Conservation (phyloP, 371 early-diverging fungal species). For the Mucor velutinosus region DNA sequence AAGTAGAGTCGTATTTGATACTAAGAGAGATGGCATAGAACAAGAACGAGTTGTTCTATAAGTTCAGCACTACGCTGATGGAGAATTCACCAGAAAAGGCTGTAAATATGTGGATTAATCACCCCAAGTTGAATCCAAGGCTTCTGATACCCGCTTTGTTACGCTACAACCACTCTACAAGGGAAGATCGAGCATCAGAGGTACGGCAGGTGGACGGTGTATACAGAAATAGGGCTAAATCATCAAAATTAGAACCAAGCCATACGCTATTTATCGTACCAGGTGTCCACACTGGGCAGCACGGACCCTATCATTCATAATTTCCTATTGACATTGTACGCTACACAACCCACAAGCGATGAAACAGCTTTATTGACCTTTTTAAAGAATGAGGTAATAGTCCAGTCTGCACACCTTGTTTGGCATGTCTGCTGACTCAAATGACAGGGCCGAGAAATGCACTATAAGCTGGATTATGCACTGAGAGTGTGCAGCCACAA, state of each 20-base stretch:
- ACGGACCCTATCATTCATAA: slow-evolving; percentile 91
- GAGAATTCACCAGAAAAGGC: slow-evolving; percentile 77
- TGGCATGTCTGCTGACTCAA: neutral
- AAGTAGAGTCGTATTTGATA: neutral
- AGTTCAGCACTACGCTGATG: slow-evolving; percentile 80
- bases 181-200: slow-evolving; percentile 30
- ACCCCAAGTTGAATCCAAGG: slow-evolving; percentile 74
- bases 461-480: slow-evolving; percentile 88
- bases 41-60: slow-evolving; percentile 72
- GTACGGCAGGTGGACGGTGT: slow-evolving; percentile 7
- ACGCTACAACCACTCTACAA: slow-evolving; percentile 67
- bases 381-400: slow-evolving; percentile 68
- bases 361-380: slow-evolving; percentile 69
- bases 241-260: slow-evolving; percentile 72
- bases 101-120: slow-evolving; percentile 79
- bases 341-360: slow-evolving; percentile 67
- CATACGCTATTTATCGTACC: slow-evolving; percentile 84
- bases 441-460: slow-evolving; percentile 64
- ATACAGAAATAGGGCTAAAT: neutral
- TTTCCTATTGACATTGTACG: slow-evolving; percentile 83
- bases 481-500: slow-evolving; percentile 79
- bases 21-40: neutral
- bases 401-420: no score
- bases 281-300: slow-evolving; percentile 74
- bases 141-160: slow-evolving; percentile 82